phyloP scores from a whole-genome alignment of 495 filamentous ascomycete species.

The Trichocladium antarcticum region DNA sequence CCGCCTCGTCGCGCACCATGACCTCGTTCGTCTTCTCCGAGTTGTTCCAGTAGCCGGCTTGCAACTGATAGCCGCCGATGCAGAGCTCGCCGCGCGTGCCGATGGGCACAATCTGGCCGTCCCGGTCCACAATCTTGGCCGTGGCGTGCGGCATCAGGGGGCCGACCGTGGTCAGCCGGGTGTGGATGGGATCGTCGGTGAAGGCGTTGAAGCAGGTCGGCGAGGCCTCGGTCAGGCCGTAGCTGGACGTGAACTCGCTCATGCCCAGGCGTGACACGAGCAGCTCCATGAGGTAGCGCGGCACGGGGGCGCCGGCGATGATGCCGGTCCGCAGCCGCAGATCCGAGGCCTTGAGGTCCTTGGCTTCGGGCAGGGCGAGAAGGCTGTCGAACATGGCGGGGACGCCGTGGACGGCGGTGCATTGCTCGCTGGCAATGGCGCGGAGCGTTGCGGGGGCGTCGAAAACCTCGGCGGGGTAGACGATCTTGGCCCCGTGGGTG shows the following conservation, averaged over 20 bases:
- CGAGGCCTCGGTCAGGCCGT: slow-evolving; percentile 60
- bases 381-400: slow-evolving; percentile 64
- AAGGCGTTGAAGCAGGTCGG: slow-evolving; percentile 64
- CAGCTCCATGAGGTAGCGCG: slow-evolving; percentile 51
- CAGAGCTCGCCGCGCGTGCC: slow-evolving; percentile 54
- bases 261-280: slow-evolving; percentile 51
- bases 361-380: slow-evolving; percentile 42
- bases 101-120: slow-evolving; percentile 49
- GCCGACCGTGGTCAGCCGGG: slow-evolving; percentile 51
- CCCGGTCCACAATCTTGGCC: slow-evolving; percentile 54
- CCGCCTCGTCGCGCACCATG: slow-evolving; percentile 46
- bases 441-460: slow-evolving; percentile 46
- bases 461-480: slow-evolving; percentile 56
- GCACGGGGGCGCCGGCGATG: slow-evolving; percentile 57
- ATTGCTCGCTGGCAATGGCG: slow-evolving; percentile 51
- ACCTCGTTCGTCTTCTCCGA: slow-evolving; percentile 56
- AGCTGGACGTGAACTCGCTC: slow-evolving; percentile 57
- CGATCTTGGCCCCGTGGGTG: slow-evolving; percentile 55
- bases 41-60: slow-evolving; percentile 61
- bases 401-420: slow-evolving; percentile 60
- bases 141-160: slow-evolving; percentile 55
- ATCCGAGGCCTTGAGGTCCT: slow-evolving; percentile 32
- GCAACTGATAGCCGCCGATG: slow-evolving; percentile 57
- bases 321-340: slow-evolving; percentile 55
- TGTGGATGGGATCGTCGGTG: slow-evolving; percentile 50